A percentile compares a stretch with the other conserved stretches of the same genome.
Conservation (phyloP, 2,329 filamentous ascomycete genomes). For the Venturia effusa region DNA sequence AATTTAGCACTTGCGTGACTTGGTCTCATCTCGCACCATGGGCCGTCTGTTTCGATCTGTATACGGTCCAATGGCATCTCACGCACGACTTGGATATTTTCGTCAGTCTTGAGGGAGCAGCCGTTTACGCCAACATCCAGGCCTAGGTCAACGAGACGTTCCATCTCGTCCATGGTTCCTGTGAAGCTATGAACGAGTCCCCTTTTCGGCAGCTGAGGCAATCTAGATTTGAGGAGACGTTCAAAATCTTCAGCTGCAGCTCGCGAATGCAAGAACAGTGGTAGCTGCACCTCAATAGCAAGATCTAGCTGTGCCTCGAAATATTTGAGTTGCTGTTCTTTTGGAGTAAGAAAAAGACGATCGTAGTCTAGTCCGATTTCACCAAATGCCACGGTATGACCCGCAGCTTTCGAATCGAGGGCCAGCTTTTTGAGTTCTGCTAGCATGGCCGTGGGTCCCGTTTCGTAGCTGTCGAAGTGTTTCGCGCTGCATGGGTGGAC, state of each 20-base stretch:
- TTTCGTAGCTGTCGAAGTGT: slow-evolving; percentile 57
- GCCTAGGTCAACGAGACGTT: slow-evolving; percentile 64
- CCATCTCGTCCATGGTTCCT: slow-evolving; percentile 76
- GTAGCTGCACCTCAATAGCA: slow-evolving; percentile 65
- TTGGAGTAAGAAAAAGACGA: slow-evolving; percentile 70
- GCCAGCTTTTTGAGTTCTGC: slow-evolving; percentile 54
- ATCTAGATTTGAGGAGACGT: slow-evolving; percentile 49
- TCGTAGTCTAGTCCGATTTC: slow-evolving; percentile 98
- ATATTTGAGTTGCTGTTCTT: slow-evolving; percentile 69
- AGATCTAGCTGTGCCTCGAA: slow-evolving; percentile 77
- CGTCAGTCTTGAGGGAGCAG: slow-evolving; percentile 87
- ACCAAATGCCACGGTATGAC: slow-evolving; percentile 69
- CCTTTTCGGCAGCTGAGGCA: slow-evolving; percentile 58
- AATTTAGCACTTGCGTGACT: slow-evolving; percentile 77
- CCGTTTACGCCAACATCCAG: slow-evolving; percentile 93
- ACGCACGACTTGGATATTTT: slow-evolving; percentile 78
- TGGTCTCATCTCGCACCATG: slow-evolving; percentile 90
- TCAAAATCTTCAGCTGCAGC: slow-evolving; percentile 83
- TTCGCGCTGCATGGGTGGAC: slow-evolving; percentile 86
- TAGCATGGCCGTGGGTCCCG: slow-evolving; percentile 44
- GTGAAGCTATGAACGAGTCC: slow-evolving; percentile 95
- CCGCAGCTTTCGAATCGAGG: slow-evolving; percentile 42
- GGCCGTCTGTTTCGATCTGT: slow-evolving; percentile 94
- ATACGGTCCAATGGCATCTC: slow-evolving; percentile 67
- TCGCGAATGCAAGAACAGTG: slow-evolving; percentile 84